Evolutionary conservation across 371 early-diverging fungal species (phyloP).

Genomic region (Mucor plumbeus): DNA sequence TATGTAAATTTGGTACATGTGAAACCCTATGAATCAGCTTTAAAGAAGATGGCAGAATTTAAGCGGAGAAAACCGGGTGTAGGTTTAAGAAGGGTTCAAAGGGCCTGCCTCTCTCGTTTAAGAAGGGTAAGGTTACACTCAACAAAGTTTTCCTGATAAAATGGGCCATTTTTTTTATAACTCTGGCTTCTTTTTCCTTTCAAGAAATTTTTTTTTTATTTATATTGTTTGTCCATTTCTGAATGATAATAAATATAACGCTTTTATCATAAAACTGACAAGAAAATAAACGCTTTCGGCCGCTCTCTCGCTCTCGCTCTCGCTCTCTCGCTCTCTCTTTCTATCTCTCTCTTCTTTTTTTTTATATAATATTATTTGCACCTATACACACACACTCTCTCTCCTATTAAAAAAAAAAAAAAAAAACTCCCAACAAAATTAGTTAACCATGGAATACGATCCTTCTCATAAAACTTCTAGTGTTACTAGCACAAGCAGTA

Average conservation of each 20-base stretch:
- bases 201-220: background rate
- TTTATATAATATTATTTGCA: background rate
- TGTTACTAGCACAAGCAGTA: constrained; percentile 30
- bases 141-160: background rate
- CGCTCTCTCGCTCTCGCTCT: background rate
- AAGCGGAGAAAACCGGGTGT: constrained; percentile 38
- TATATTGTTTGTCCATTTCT: constrained; percentile 7
- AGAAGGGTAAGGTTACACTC: background rate
- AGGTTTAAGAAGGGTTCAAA: constrained; percentile 31
- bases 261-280: constrained; percentile 2
- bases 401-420: too few relatives aligned
- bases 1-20: constrained; percentile 12
- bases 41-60: constrained; percentile 9
- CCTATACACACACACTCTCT: too few relatives aligned
- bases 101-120: constrained; percentile 10
- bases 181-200: background rate
- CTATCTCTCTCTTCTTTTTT: constrained; percentile 16
- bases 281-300: constrained; percentile 6
- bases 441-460: constrained; percentile 32
- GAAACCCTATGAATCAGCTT: constrained; percentile 28
- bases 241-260: constrained; percentile 24
- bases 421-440: too few relatives aligned
- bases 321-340: constrained; percentile 17
- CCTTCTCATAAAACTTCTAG: constrained; percentile 37
- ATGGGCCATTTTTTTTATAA: background rate